Percentiles rank a stretch among this genome's conserved stretches.
Evolutionary conservation across 441 rosid genomes (phyloP).

Genomic region (Croton setiger): DNA sequence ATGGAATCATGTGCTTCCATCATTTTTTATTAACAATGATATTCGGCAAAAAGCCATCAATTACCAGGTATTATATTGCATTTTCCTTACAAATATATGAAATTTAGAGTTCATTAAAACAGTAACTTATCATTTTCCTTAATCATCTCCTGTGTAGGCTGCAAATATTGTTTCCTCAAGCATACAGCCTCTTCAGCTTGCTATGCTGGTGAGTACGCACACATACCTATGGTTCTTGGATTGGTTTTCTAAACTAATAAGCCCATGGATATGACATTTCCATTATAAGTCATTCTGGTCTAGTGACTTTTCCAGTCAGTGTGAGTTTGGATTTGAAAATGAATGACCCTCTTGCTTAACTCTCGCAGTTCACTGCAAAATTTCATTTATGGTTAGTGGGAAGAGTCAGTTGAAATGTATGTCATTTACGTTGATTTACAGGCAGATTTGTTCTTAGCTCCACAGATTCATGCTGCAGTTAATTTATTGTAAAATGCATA

Average conservation of each 20-base stretch:
- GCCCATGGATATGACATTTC: background rate
- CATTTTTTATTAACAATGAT: too few relatives aligned
- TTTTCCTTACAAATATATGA: background rate
- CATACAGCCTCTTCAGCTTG: conserved; percentile 72
- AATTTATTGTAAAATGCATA: too few relatives aligned
- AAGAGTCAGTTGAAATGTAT: background rate
- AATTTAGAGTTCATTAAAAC: too few relatives aligned
- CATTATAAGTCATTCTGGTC: too few relatives aligned
- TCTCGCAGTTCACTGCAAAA: too few relatives aligned
- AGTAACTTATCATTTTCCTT: background rate
- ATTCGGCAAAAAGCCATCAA: conserved; percentile 56
- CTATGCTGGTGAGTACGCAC: conserved; percentile 46
- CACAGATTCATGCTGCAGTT: conserved; percentile 57
- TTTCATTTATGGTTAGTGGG: too few relatives aligned
- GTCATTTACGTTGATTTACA: conserved; percentile 28
- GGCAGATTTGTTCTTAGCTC: conserved; percentile 81
- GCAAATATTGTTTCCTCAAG: conserved; percentile 65
- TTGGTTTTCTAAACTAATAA: too few relatives aligned
- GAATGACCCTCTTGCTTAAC: too few relatives aligned
- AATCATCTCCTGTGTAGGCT: conserved; percentile 35
- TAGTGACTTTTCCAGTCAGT: too few relatives aligned
- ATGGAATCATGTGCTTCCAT: too few relatives aligned
- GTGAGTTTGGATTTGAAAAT: too few relatives aligned
- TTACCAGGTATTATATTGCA: conserved; percentile 44
- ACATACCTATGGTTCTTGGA: too few relatives aligned